A percentile compares a stretch with the other conserved stretches of the same genome.
Conservation (phyloP, 2,329 filamentous ascomycete genomes). For the Aspergillus fumigatus region DNA sequence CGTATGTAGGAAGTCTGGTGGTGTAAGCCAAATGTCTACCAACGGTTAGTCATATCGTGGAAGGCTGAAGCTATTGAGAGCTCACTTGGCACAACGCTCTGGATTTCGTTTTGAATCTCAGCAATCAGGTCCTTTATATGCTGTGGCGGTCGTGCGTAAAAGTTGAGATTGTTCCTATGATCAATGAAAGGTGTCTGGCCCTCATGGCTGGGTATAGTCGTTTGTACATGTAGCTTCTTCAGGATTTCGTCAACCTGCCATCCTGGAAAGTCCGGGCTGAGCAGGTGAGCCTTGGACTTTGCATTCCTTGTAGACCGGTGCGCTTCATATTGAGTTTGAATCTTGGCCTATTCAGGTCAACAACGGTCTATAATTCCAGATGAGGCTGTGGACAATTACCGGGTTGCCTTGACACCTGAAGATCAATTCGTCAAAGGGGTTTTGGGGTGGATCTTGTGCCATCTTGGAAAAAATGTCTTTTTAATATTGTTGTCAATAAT, state of each 20-base stretch:
- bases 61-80: constrained; percentile 9
- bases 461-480: background rate
- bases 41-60: background rate
- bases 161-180: constrained; percentile 73
- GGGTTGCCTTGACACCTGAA: constrained; percentile 60
- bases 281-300: constrained; percentile 70
- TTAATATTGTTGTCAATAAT: background rate
- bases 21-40: constrained; percentile 81
- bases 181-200: constrained; percentile 68
- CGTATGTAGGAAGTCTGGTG: constrained; percentile 70
- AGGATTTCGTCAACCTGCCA: constrained; percentile 74
- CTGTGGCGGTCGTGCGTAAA: constrained; percentile 80
- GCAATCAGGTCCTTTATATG: constrained; percentile 64
- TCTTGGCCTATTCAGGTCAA: constrained; percentile 29
- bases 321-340: constrained; percentile 66
- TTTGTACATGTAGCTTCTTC: constrained; percentile 55
- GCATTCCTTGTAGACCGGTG: constrained; percentile 73
- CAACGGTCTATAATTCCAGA: background rate
- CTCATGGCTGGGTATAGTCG: constrained; percentile 38
- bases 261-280: constrained; percentile 62
- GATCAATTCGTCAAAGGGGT: constrained; percentile 74
- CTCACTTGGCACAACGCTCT: constrained; percentile 65
- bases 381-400: constrained; percentile 45
- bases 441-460: constrained; percentile 32
- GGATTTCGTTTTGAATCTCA: constrained; percentile 64